A percentile compares a stretch with the other conserved stretches of the same genome.
phyloP scores from a whole-genome alignment of 2,329 filamentous ascomycete species.

The Fonsecaea nubica region DNA sequence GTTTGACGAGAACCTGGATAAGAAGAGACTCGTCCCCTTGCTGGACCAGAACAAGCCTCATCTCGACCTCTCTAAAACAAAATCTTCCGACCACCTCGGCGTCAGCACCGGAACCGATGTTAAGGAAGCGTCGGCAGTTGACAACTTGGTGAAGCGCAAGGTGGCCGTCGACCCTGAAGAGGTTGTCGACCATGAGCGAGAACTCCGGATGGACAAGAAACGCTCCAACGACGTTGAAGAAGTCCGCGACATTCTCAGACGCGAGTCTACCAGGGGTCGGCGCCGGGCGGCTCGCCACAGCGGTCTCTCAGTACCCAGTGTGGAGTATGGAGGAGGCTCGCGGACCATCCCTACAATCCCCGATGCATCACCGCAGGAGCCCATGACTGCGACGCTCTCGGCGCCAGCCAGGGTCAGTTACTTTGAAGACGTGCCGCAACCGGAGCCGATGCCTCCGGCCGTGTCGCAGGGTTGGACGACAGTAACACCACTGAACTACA shows the following conservation, averaged over 20 bases:
- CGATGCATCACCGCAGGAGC: conserved; percentile 33
- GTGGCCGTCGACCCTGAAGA: conserved; percentile 35
- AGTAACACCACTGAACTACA: conserved; percentile 27
- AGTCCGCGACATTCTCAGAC: conserved; percentile 42
- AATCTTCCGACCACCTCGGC: conserved; percentile 14
- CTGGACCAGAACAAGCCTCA: conserved; percentile 20
- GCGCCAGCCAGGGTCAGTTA: conserved; percentile 32
- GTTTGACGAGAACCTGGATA: conserved; percentile 67
- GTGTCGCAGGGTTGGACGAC: conserved; percentile 23
- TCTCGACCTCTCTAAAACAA: conserved; percentile 10
- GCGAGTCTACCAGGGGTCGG: conserved; percentile 50
- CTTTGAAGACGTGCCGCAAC: conserved; percentile 35
- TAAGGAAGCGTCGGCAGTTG: conserved; percentile 34
- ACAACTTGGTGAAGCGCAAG: conserved; percentile 30
- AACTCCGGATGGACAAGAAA: conserved; percentile 31
- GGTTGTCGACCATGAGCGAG: conserved; percentile 29
- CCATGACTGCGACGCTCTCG: conserved; percentile 16
- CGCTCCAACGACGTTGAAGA: conserved; percentile 40
- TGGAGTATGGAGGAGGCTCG: conserved; percentile 18
- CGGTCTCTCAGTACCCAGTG: conserved; percentile 24
- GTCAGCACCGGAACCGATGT: conserved; percentile 22
- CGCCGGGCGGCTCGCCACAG: conserved; percentile 42
- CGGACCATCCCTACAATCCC: conserved; percentile 35
- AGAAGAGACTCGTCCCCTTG: conserved; percentile 67
- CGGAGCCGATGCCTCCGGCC: conserved; percentile 15